Percentiles rank a stretch among this genome's conserved stretches.
Conservation (phyloP, 441 rosid genomes). For the Aleurites moluccanus region DNA sequence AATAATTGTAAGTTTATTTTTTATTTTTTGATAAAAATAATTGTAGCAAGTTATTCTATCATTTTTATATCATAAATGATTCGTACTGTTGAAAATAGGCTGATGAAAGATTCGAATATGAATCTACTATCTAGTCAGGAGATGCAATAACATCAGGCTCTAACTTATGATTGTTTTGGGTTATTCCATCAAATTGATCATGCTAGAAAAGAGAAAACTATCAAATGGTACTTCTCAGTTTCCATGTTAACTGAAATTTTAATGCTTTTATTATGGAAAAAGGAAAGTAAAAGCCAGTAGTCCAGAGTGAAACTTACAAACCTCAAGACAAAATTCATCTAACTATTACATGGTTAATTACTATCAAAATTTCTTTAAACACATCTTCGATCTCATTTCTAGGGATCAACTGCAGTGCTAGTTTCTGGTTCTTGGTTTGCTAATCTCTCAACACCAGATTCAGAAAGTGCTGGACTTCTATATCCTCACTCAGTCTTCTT, state of each 20-base stretch:
- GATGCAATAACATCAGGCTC: no score
- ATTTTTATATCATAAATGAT: no score
- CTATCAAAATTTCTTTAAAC: slow-evolving; percentile 9
- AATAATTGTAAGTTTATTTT: no score
- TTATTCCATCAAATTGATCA: neutral
- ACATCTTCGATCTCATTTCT: neutral
- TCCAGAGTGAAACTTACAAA: neutral
- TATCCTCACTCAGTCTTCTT: slow-evolving; percentile 19
- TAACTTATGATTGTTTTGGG: no score
- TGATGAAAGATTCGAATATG: no score
- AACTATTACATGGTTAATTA: neutral
- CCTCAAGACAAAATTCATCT: neutral
- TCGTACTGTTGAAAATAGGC: no score
- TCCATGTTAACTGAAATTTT: neutral
- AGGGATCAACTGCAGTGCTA: neutral
- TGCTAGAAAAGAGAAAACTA: neutral
- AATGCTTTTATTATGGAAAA: no score
- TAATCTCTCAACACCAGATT: neutral
- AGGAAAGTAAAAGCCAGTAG: neutral
- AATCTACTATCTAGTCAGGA: no score
- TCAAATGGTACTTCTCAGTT: neutral
- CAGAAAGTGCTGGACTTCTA: neutral
- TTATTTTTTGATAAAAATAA: no score
- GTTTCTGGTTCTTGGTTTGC: neutral
- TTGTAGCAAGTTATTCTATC: no score